Evolutionary conservation across 2,329 filamentous ascomycete genomes (phyloP).

Genomic region (Cladobotryum protrusum): DNA sequence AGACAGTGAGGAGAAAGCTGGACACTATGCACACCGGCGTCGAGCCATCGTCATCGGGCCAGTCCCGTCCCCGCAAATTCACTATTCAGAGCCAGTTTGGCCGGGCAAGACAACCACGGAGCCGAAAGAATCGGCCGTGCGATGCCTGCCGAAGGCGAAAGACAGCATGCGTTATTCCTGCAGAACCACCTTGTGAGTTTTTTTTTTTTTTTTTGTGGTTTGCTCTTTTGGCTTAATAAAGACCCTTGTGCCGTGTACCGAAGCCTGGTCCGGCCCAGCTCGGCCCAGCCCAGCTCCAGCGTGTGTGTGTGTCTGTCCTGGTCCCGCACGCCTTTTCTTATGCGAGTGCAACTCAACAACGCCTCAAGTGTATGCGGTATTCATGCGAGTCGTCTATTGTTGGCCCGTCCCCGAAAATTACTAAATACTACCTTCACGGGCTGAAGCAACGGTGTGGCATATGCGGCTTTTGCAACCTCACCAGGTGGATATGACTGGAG

Average conservation of each 20-base stretch:
- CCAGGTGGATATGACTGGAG: background rate
- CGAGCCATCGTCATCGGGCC: background rate
- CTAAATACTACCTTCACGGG: no score
- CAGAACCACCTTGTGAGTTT: constrained; percentile 37
- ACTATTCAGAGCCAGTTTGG: constrained; percentile 38
- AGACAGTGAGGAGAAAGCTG: background rate
- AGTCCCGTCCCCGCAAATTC: constrained; percentile 28
- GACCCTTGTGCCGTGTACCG: no score
- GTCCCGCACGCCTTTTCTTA: background rate
- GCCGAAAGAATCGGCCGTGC: constrained; percentile 41
- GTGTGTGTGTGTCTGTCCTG: background rate
- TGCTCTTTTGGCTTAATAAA: background rate
- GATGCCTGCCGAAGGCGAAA: constrained; percentile 40
- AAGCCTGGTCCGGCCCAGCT: no score
- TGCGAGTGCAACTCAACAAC: background rate
- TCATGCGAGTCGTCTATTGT: no score
- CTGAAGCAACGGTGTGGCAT: background rate
- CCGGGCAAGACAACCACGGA: constrained; percentile 32
- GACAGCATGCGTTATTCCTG: constrained; percentile 41
- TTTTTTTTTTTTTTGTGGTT: no score
- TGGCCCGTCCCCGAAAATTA: no score
- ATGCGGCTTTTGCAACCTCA: background rate
- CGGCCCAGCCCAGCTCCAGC: no score
- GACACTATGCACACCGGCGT: constrained; percentile 1
- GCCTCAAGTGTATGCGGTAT: no score